phyloP scores from a whole-genome alignment of 805 yeast genomes.

The Suhomyces sp. region DNA sequence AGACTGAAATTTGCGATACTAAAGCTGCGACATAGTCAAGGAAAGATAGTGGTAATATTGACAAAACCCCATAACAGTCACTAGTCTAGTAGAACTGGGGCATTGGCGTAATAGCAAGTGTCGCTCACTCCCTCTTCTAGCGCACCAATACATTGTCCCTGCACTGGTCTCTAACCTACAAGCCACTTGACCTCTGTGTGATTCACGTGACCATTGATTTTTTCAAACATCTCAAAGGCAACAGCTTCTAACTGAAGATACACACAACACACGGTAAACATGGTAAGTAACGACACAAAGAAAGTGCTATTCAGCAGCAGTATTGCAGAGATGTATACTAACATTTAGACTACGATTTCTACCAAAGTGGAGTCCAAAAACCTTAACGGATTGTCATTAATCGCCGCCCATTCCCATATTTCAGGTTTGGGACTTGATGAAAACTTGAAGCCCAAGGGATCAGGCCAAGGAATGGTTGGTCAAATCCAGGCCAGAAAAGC shows the following conservation, averaged over 20 bases:
- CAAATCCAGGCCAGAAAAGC: constrained; percentile 94
- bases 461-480: constrained; percentile 95
- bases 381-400: constrained; percentile 55
- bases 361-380: constrained; percentile 35
- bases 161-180: not conserved
- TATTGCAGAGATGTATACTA: constrained; percentile 2
- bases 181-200: not conserved
- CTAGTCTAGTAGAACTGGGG: not conserved
- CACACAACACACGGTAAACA: not conserved
- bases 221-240: not conserved
- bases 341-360: constrained; percentile 21
- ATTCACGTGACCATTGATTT: not conserved
- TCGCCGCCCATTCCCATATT: constrained; percentile 98
- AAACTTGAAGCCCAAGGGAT: constrained; percentile 72
- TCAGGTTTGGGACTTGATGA: constrained; percentile 96
- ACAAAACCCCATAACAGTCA: too few relatives aligned
- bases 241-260: not conserved
- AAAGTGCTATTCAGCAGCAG: not conserved
- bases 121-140: not conserved
- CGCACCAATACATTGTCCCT: not conserved
- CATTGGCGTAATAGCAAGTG: not conserved
- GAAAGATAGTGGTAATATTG: too few relatives aligned
- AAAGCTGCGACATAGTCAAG: not conserved
- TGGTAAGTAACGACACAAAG: not conserved
- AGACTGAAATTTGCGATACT: not conserved